A percentile compares a stretch with the other conserved stretches of the same genome.
phyloP scores from a whole-genome alignment of 2,329 filamentous ascomycete genomes.

The Cladosporium sp. region DNA sequence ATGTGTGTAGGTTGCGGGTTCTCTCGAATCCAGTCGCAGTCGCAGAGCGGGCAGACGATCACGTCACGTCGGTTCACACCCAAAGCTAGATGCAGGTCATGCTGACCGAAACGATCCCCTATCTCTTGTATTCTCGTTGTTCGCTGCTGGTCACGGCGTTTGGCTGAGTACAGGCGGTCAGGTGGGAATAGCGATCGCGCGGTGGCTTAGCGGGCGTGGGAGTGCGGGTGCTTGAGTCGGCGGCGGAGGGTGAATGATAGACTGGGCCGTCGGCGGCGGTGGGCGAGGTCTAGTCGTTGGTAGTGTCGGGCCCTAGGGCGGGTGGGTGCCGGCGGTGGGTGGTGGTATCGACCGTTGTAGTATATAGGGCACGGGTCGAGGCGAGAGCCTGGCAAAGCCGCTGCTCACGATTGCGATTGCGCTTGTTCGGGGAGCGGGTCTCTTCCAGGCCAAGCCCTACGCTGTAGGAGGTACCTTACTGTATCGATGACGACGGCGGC shows the following conservation, averaged over 20 bases:
- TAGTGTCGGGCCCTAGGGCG: neutral
- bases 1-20: neutral
- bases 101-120: neutral
- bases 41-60: neutral
- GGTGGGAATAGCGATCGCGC: neutral
- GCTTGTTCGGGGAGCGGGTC: neutral
- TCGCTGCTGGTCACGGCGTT: neutral
- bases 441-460: neutral
- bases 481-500: neutral
- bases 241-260: neutral
- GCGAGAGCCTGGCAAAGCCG: neutral
- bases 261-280: neutral
- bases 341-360: neutral
- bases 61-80: slow-evolving; percentile 1
- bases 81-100: neutral
- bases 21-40: neutral
- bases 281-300: neutral
- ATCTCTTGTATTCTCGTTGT: neutral
- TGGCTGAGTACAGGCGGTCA: neutral
- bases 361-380: neutral
- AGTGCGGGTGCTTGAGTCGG: neutral
- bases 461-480: neutral
- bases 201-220: neutral
- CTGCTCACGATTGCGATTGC: neutral
- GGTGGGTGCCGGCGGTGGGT: neutral